phyloP scores from a whole-genome alignment of 2,329 filamentous ascomycete species.

The Alternaria dauci region DNA sequence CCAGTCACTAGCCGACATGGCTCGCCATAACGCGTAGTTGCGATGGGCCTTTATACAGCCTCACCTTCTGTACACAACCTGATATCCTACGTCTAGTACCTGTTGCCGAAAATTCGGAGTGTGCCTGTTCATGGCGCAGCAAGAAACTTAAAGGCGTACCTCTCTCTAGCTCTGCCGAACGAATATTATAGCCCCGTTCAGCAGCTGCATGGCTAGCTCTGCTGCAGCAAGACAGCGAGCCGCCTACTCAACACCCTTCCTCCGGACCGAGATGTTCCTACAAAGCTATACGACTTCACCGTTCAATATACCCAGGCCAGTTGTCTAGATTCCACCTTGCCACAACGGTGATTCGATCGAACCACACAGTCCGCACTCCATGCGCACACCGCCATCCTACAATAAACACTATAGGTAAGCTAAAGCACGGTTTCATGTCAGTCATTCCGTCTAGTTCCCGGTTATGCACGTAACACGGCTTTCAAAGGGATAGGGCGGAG shows the following conservation, averaged over 20 bases:
- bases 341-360: neutral
- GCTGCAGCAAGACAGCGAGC: neutral
- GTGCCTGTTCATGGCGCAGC: neutral
- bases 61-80: neutral
- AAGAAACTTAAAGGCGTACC: neutral
- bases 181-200: neutral
- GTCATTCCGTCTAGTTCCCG: no score
- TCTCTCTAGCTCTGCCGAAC: neutral
- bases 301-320: neutral
- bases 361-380: no score
- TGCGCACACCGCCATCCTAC: no score
- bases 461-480: no score
- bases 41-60: neutral
- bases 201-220: neutral
- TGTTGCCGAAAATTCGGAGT: accelerated
- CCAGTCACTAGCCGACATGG: no score
- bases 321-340: neutral
- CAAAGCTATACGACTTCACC: neutral
- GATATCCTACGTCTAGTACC: neutral
- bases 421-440: no score
- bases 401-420: no score
- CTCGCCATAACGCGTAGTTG: neutral
- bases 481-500: no score
- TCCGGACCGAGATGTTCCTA: neutral
- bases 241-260: neutral